Percentiles rank a stretch among this genome's conserved stretches.
Conservation (phyloP, 257 asterid genomes). For the Lycium barbarum region DNA sequence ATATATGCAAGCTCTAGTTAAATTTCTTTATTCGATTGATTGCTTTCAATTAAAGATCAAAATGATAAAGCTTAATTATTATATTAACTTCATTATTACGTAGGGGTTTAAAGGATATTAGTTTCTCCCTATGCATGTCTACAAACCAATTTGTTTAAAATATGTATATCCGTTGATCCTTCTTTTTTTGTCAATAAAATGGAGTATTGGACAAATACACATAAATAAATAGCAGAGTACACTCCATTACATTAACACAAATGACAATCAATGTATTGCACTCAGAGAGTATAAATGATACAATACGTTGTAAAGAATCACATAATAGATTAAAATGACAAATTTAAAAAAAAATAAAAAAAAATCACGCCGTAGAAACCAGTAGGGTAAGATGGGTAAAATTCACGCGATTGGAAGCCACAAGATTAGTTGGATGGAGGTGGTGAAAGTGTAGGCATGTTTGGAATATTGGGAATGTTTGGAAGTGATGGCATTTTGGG, state of each 20-base stretch:
- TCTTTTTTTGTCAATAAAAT: too few relatives aligned
- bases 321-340: neutral
- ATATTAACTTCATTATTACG: too few relatives aligned
- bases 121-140: too few relatives aligned
- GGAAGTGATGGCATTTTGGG: slow-evolving; percentile 9
- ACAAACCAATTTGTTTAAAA: too few relatives aligned
- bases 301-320: neutral
- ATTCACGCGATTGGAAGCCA: neutral
- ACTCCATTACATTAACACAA: too few relatives aligned
- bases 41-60: neutral
- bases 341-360: neutral
- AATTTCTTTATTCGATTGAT: neutral
- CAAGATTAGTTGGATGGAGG: slow-evolving; percentile 28
- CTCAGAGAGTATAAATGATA: neutral
- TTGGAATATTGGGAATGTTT: neutral
- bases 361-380: neutral
- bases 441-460: slow-evolving; percentile 6
- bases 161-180: too few relatives aligned
- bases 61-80: too few relatives aligned
- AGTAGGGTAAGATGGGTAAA: neutral
- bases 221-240: too few relatives aligned
- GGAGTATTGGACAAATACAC: too few relatives aligned
- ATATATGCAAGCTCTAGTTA: neutral
- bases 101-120: too few relatives aligned
- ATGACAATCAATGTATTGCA: neutral